phyloP scores from a whole-genome alignment of 331 rosid genomes.

The Malus hybrid region DNA sequence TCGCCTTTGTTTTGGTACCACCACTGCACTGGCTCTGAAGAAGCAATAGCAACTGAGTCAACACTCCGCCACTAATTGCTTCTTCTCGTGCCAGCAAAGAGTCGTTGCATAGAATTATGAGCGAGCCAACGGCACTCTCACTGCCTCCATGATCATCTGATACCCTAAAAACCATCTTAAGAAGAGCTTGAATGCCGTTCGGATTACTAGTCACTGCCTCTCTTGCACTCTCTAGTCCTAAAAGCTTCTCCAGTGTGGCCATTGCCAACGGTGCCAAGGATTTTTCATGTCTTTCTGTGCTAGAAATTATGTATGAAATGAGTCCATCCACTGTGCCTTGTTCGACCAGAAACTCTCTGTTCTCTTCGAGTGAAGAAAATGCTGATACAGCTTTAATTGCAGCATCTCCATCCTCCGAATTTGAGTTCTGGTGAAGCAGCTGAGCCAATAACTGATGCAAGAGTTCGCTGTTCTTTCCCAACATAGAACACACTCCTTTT shows the following conservation, averaged over 20 bases:
- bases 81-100: constrained; percentile 60
- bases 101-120: constrained; percentile 51
- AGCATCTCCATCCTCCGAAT: constrained; percentile 37
- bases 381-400: constrained; percentile 62
- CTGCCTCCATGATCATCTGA: constrained; percentile 63
- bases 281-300: constrained; percentile 32
- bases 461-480: constrained; percentile 44
- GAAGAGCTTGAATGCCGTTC: constrained; percentile 44
- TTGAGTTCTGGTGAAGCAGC: constrained; percentile 12
- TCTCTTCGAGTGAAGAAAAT: constrained; percentile 38
- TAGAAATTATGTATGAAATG: constrained; percentile 37
- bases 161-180: constrained; percentile 72
- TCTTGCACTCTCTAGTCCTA: constrained; percentile 47
- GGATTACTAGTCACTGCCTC: constrained; percentile 42
- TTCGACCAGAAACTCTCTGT: constrained; percentile 39
- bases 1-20: constrained; percentile 73
- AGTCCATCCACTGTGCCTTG: constrained; percentile 60
- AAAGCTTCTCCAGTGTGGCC: constrained; percentile 54
- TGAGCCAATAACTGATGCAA: constrained; percentile 32
- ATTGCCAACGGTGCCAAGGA: constrained; percentile 47
- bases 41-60: constrained; percentile 79
- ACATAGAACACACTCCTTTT: constrained; percentile 27
- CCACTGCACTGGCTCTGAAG: constrained; percentile 77
- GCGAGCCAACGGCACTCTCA: constrained; percentile 66
- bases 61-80: constrained; percentile 64